Conservation (phyloP, 768 basidiomycete genomes). For the Pisolithus orientalis region DNA sequence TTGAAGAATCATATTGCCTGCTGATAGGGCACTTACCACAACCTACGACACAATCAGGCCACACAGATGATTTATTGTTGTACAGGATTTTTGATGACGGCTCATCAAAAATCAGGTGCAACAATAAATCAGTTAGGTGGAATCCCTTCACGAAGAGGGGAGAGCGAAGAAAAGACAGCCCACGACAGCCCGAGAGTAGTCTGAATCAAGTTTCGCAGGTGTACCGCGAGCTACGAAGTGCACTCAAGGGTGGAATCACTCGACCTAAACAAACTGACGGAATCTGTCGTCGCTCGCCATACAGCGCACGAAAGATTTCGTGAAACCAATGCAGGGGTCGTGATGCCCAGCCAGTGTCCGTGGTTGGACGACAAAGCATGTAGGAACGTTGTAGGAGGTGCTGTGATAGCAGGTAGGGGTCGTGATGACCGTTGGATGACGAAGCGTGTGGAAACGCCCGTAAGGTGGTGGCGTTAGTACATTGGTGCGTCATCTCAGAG, state of each 20-base stretch:
- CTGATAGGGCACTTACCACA: too few species aligned
- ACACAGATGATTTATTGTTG: too few species aligned
- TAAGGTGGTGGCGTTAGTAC: too few species aligned
- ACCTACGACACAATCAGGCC: too few species aligned
- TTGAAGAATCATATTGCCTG: not conserved
- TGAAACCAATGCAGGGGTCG: not conserved
- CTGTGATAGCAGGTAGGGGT: too few species aligned
- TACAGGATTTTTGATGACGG: too few species aligned
- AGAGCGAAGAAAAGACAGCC: not conserved
- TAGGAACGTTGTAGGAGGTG: too few species aligned
- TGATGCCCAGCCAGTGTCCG: too few species aligned
- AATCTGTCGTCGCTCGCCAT: not conserved
- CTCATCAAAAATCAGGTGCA: not conserved
- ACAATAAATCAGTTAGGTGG: not conserved
- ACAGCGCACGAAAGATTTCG: not conserved
- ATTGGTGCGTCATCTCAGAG: too few species aligned
- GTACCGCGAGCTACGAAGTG: constrained; percentile 14
- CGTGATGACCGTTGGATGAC: too few species aligned
- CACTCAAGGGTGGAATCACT: constrained; percentile 10
- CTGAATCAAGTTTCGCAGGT: constrained; percentile 17
- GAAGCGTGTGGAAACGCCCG: too few species aligned
- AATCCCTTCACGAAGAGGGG: constrained; percentile 1
- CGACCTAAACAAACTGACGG: not conserved
- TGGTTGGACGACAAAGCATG: too few species aligned
- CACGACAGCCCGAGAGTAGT: constrained; percentile 15